Conservation (phyloP, 1,284 basidiomycete species). For the Irpex lacteus region DNA sequence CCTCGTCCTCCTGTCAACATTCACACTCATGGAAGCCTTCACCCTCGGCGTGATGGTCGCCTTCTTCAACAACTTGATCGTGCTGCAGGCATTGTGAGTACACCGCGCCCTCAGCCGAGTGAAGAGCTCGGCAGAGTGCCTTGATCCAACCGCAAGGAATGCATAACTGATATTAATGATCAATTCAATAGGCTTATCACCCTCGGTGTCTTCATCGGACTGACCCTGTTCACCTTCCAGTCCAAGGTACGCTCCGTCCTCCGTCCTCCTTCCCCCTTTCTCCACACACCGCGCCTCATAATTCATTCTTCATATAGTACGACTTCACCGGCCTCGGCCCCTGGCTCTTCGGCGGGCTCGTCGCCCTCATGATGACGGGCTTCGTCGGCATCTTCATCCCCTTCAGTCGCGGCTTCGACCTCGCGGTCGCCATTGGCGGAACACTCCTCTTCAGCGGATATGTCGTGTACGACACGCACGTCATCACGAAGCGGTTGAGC, state of each 20-base stretch:
- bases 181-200: conserved; percentile 64
- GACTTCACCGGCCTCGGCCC: conserved; percentile 85
- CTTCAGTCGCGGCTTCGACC: conserved; percentile 72
- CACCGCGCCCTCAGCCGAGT: no score
- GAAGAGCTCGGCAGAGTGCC: no score
- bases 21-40: conserved; percentile 79
- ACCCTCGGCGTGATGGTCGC: conserved; percentile 77
- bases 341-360: conserved; percentile 76
- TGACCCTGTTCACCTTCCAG: conserved; percentile 85
- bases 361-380: conserved; percentile 74
- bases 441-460: conserved; percentile 83
- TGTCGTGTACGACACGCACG: conserved; percentile 83
- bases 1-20: conserved; percentile 72
- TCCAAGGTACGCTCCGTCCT: conserved; percentile 52
- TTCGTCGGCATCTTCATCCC: conserved; percentile 81
- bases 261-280: not conserved
- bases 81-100: conserved; percentile 81
- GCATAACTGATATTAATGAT: not conserved
- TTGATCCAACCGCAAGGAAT: not conserved
- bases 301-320: conserved; percentile 47
- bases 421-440: conserved; percentile 77
- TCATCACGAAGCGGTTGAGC: conserved; percentile 77
- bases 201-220: conserved; percentile 81
- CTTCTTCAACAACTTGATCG: conserved; percentile 72
- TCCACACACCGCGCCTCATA: conserved; percentile 2